Base-by-base conservation (phyloP, 2,329 filamentous ascomycete genomes). In the Anisogramma anomala region DNA sequence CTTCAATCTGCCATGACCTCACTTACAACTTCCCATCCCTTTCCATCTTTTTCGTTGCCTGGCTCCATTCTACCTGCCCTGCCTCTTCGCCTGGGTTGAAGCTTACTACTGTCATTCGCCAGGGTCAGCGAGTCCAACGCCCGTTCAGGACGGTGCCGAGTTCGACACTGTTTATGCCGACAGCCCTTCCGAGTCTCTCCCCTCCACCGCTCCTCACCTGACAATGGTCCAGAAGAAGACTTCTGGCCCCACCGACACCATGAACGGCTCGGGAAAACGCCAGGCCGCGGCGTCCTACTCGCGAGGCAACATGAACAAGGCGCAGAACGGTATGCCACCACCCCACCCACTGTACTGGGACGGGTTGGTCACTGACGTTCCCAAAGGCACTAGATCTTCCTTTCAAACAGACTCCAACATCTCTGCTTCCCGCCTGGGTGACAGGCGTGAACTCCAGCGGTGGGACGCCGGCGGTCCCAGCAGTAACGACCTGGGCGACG, bases 361-460 rank as follows among this genome's bases (percentile, higher is more conserved):
- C 32, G 22, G 4, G 26, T 33, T 15, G 35, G 32, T 33, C 36
- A 15, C 50, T 52, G 34, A 47, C 35, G 10, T 27, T 25, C 30
- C 35, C 34, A 19, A 48, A 91, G 84, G 82, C 48, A 71, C 72
- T 51, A 67, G 76, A 31, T 63, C 72, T 43, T 73, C 69, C 18
- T 95, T 96, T 64, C 80, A 82, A 49, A 96, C 89, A 18, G 89
- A 96, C 57, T 69, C 77, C 25, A 85, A 91, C 54, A 95, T 96
- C 48, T 91, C 88, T 6, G 83, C 82, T 49, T 74, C 72, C 53
- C 74, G 80, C 48, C 64, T 71, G 33, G 70, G 76, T 36, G 77
- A 74, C 43, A 85, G 94, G 61, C 79, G 87, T 45, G 69, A 77
- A 39, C 68, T 96, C 30, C 79, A 94, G 56, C 79, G 73, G 52